These are phyloP conservation scores for Puccinia horiana DNA, from an alignment of 1,284 basidiomycete genomes.

Conservation along the genomic window DNA sequence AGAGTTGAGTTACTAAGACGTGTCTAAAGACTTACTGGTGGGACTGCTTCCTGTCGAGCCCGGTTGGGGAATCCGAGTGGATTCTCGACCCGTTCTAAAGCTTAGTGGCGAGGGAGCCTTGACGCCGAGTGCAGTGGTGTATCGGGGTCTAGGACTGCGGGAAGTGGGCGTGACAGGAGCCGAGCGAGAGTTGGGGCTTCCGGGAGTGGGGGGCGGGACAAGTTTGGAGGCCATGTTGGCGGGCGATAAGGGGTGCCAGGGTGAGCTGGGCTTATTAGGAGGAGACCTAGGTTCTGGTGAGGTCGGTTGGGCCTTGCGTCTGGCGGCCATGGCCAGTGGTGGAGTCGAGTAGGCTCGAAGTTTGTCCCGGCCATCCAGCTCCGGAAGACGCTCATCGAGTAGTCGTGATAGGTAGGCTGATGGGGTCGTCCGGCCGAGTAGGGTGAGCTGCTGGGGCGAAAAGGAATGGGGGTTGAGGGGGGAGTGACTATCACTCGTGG, in stretches of 20 bases:
- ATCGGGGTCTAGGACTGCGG: slow-evolving; percentile 33
- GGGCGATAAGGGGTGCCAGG: slow-evolving; percentile 39
- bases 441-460: neutral
- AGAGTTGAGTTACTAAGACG: too few species aligned
- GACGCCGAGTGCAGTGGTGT: slow-evolving; percentile 30
- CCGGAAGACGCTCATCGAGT: neutral
- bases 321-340: neutral
- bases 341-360: slow-evolving; percentile 17
- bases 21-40: neutral
- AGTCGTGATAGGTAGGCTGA: neutral
- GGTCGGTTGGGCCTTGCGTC: neutral
- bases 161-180: slow-evolving; percentile 35
- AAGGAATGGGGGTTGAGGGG: neutral
- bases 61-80: neutral
- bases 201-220: neutral
- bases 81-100: neutral
- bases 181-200: neutral
- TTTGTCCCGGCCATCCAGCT: neutral
- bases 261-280: neutral
- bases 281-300: neutral
- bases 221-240: slow-evolving; percentile 44
- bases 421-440: neutral
- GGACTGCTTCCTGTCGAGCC: neutral
- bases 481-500: neutral
- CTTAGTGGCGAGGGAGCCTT: slow-evolving; percentile 8